Base-by-base conservation (phyloP, 345 rosid species). In the Xanthoceras sorbifolium region DNA sequence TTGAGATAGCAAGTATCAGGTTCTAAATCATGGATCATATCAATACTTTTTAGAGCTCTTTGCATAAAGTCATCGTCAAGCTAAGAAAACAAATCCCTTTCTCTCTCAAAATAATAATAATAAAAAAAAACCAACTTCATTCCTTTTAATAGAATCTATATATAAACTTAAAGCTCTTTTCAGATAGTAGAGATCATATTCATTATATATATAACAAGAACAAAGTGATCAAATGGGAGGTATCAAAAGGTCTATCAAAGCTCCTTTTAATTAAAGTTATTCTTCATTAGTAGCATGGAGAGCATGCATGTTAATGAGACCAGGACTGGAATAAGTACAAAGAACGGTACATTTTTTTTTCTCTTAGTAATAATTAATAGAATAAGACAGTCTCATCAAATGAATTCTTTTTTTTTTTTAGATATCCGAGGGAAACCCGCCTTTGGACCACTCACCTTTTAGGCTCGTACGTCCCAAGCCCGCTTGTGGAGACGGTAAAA, bases 201-300 rank as follows among this genome's bases (percentile, higher is more conserved):
- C 7, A 54, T 5, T 25, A 50, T 40, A 34, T 3, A 64, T 44
- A 15, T 18, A 29, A 23, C 42, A 61, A 65, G 17, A 64, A 60
- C 15, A 12, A 28, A 68, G 64, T 18, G 72, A 68, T 67, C 64
- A 76, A 74, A 64, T 67, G 70, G 75, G 64, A 77, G 63, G 78
- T 48, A 82, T 82, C 74, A 59, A 66, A 79, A 46, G 62, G 75
- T 55, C 81, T 80, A 70, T 78, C 80, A 80, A 54, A 66, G 12
- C 55, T 42, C 75, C 77, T 78, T 40, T 59, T 78, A 57, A 71
- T 0, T 66, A 78, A 84, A 74, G 77, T 76, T 74, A 80, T 80
- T 84, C 84, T 34, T 55, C 5, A 36, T 36, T 36, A 74, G 36
- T 17, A 64, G 1, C 77, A n/a, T n/a, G n/a, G n/a, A n/a, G n/a